Base-by-base conservation (phyloP, 257 asterid genomes). In the Solanum bulbocastanum region DNA sequence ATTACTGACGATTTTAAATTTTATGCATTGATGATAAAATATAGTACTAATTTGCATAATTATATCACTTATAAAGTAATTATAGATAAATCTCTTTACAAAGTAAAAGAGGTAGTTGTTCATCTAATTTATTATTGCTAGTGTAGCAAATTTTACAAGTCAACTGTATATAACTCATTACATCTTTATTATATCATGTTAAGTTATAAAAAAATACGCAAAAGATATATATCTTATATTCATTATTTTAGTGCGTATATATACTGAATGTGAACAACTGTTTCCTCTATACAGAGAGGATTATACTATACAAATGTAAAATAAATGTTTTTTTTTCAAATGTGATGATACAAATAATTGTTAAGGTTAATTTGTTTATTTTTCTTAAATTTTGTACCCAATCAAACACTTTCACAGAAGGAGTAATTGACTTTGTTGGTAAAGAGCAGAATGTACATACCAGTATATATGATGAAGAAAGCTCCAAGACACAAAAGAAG, bases 401-500 rank as follows among this genome's bases (percentile, higher is more conserved):
- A 18, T 72, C 23, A 69, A 32, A 69, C 11, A 27, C 23, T 27
- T 68, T 6, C 0, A 5, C 2, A 3, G 6, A 71, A 16, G 44
- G 44, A 35, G 14, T 32, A 37, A 81, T 40, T 10, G 16, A 40
- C 10, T 35, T 27, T 23, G 16, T 15, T 23, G 49, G 37, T 58
- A 4, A 40, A 20, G 16, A 39, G 25, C 15, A 4, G 82, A 86
- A 5, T 74, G 74, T 15, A 20, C 92, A 90, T 83, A 94, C 96
- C 96, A 65, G 91, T 89, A 11, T 87, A 92, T 52, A 88, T 58
- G 35, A 90, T 83, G 88, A 84, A 89, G 89, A 91, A 60, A 87
- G 92, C 89, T 27, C 89, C 91, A 65, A 91, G 16, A 42, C 91
- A 92, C 3, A 88, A n/a, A 60, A 87, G 91, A 79, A 95, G 89